Evolutionary conservation across 768 basidiomycete species (phyloP), one percentile per base, ranked within the genome.

Genomic region (Leccinum disarticulatum): DNA sequence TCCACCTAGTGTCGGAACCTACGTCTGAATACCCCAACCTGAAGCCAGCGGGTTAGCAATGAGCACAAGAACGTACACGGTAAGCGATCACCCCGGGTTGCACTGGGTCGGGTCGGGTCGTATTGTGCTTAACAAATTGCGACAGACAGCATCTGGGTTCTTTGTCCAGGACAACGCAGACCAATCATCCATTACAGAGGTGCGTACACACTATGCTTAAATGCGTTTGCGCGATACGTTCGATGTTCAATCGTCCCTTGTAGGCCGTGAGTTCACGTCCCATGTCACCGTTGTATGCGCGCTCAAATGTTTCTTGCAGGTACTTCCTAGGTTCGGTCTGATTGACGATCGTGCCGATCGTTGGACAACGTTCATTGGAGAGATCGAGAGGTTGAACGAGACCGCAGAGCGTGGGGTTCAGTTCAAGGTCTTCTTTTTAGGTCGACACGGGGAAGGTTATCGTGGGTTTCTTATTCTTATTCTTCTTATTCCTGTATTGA

Each of bases 371-470:
- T 78, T 89, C 58, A 65, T 70, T 27, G 53, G 62, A 1, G 64
- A 74, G 9, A 70, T 91, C n/a, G 57, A 69, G 6, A 59, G 70
- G n/a, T 68, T 91, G 57, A 67, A 67, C 3, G 54, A 51, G 30
- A 57, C 55, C 1, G 61, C 68, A 2, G 57, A 53, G 31, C 54
- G 58, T 3, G 63, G 63, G 11, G 56, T 61, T 2, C 56, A 58
- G 15, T 62, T 57, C 74, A 92, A 91, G 64, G 75, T 88, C 13
- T 75, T 91, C 56, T 82, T 87, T 58, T 70, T 91, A 2, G 82
- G 81, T 3, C 77, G 90, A 63, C 90, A 93, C 61, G 90, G 90
- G 1, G 77, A 91, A 71, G 90, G 88, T 9, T 68, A 68, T 51
- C 68, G 68, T 68, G 19, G 55, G 68, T 67, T 10, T 38, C 13